Conservation (phyloP, 441 rosid genomes). For the Mallotus japonicus region DNA sequence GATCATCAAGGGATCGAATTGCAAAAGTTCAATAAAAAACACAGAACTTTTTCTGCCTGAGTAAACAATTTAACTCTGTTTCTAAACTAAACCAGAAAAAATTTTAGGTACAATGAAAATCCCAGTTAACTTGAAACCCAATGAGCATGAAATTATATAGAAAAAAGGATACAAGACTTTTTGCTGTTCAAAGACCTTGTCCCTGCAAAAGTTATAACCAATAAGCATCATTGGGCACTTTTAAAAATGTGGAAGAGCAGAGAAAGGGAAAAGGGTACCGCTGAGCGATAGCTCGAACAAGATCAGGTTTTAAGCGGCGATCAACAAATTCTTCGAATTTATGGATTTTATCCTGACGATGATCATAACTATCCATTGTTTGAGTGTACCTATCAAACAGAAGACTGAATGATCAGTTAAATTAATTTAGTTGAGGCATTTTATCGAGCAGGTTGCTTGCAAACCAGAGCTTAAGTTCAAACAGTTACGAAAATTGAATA, state of each 20-base stretch:
- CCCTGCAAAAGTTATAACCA: conserved; percentile 44
- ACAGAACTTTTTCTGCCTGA: too few relatives aligned
- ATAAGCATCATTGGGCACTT: background rate
- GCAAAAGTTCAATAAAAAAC: too few relatives aligned
- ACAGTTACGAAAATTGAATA: too few relatives aligned
- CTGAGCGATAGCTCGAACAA: conserved; percentile 57
- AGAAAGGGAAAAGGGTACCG: conserved; percentile 33
- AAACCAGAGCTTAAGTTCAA: background rate
- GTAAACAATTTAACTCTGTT: too few relatives aligned
- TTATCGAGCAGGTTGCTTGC: conserved; percentile 8
- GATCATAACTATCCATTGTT: conserved; percentile 39
- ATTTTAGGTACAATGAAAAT: background rate
- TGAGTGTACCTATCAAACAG: background rate
- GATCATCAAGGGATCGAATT: too few relatives aligned
- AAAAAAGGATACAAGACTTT: conserved; percentile 76
- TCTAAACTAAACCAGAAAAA: too few relatives aligned
- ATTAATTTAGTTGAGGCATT: conserved; percentile 12
- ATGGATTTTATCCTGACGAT: conserved; percentile 49
- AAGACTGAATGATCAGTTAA: background rate
- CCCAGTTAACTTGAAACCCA: background rate
- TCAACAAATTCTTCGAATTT: conserved; percentile 84
- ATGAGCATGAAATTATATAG: background rate
- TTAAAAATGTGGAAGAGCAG: background rate
- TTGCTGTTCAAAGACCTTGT: conserved; percentile 81
- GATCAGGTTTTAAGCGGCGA: conserved; percentile 73